Percentiles rank a stretch among this genome's conserved stretches.
phyloP scores from a whole-genome alignment of 1,139 yeast genomes.

The Pichia sp. region DNA sequence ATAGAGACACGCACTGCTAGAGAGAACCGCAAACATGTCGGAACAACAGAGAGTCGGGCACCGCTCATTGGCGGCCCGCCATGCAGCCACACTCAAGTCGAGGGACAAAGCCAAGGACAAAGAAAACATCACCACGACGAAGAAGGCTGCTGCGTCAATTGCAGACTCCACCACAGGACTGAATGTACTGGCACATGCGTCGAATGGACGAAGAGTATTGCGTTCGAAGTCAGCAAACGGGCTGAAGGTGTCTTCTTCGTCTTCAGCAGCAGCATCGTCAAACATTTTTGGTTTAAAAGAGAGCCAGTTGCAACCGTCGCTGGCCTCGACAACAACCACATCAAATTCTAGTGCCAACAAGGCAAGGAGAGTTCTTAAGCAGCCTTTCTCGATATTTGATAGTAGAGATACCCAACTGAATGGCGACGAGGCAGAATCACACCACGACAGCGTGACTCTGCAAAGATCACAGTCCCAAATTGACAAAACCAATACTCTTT shows the following conservation, averaged over 20 bases:
- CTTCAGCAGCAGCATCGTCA: neutral
- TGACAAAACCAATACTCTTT: constrained; percentile 2
- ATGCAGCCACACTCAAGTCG: neutral
- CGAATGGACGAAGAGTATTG: constrained; percentile 15
- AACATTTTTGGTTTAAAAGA: neutral
- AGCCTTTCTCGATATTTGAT: constrained; percentile 14
- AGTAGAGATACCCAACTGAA: neutral
- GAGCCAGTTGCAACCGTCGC: neutral
- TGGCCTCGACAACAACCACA: neutral
- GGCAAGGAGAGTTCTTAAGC: constrained; percentile 19
- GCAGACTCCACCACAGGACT: neutral
- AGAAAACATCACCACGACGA: neutral
- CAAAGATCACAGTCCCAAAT: constrained; percentile 9
- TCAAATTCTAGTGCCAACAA: constrained; percentile 16
- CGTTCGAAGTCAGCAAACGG: constrained; percentile 28
- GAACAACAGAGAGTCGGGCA: constrained; percentile 1
- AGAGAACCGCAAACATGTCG: constrained; percentile 1
- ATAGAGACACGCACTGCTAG: constrained; percentile 3
- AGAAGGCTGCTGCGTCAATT: neutral
- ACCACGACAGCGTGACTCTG: constrained; percentile 13
- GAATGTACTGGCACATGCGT: neutral
- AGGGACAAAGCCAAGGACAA: constrained; percentile 2
- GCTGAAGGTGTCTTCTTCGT: constrained; percentile 1
- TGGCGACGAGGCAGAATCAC: neutral
- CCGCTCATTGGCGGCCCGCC: constrained; percentile 4